Evolutionary conservation across 1,139 yeast species (phyloP).

Genomic region (Zygotorulaspora mrakii): DNA sequence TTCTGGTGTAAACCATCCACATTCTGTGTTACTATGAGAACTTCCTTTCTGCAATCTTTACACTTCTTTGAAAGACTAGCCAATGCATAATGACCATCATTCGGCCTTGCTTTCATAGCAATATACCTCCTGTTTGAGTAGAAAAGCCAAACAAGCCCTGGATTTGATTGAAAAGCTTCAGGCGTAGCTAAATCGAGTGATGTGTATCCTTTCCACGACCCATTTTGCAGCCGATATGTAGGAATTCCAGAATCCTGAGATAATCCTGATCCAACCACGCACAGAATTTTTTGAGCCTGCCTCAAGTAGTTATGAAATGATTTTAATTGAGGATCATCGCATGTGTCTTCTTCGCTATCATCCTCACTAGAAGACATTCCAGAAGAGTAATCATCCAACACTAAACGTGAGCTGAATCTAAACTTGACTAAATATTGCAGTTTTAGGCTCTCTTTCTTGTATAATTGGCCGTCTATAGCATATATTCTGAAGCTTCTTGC

Average conservation of each 20-base stretch:
- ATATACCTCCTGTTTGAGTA: conserved; percentile 64
- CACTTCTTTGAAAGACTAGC: conserved; percentile 49
- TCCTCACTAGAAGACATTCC: conserved; percentile 9
- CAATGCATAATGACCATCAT: conserved; percentile 66
- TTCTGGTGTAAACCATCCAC: conserved; percentile 71
- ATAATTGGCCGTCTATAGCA: too few species aligned
- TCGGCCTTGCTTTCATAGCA: conserved; percentile 68
- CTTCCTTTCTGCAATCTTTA: conserved; percentile 29
- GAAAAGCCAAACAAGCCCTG: conserved; percentile 87
- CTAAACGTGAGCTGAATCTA: neutral
- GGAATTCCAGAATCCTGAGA: conserved; percentile 75
- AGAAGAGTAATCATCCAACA: neutral
- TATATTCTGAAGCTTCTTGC: neutral
- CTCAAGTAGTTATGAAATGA: conserved; percentile 58
- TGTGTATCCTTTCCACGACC: conserved; percentile 73
- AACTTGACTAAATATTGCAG: too few species aligned
- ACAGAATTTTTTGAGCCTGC: conserved; percentile 56
- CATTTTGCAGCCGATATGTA: conserved; percentile 68
- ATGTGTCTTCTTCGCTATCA: neutral
- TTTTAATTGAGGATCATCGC: conserved; percentile 29
- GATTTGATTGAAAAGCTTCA: conserved; percentile 79
- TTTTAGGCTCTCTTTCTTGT: too few species aligned
- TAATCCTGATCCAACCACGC: conserved; percentile 81
- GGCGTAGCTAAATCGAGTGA: conserved; percentile 87
- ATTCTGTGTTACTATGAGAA: conserved; percentile 73